phyloP scores from a whole-genome alignment of 495 filamentous ascomycete species.

The Clohesyomyces aquaticus region DNA sequence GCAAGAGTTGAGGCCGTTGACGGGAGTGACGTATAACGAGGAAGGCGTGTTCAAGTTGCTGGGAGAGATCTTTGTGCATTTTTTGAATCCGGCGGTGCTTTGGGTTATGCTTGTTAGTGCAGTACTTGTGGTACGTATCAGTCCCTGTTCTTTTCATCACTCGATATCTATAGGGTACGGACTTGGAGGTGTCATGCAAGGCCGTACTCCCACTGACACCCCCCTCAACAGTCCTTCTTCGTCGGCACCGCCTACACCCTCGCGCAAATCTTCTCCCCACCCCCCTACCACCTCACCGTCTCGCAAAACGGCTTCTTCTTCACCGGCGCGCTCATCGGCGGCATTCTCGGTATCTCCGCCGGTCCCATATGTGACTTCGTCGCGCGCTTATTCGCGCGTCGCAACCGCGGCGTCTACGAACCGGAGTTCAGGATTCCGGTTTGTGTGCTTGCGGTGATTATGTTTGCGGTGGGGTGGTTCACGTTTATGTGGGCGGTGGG shows the following conservation, averaged over 20 bases:
- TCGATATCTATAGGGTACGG: not conserved
- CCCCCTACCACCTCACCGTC: conserved; percentile 26
- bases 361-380: conserved; percentile 28
- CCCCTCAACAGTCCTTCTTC: conserved; percentile 28
- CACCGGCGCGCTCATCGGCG: conserved; percentile 30
- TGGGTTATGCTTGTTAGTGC: conserved; percentile 30
- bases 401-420: conserved; percentile 24
- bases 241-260: conserved; percentile 31
- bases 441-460: conserved; percentile 14
- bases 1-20: conserved; percentile 4
- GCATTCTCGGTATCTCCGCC: conserved; percentile 21
- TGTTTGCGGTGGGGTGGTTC: conserved; percentile 33
- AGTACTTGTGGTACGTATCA: conserved; percentile 21
- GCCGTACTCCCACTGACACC: no score
- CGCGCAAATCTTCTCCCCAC: conserved; percentile 30
- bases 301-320: conserved; percentile 34
- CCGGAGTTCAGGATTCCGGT: conserved; percentile 30
- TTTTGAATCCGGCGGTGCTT: conserved; percentile 21
- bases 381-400: not conserved
- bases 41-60: conserved; percentile 16
- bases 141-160: conserved; percentile 1
- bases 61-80: conserved; percentile 22
- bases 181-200: not conserved
- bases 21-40: conserved; percentile 8
- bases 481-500: conserved; percentile 23